Evolutionary conservation across 2,329 filamentous ascomycete genomes (phyloP).

Genomic region (Aquanectria penicillioides): DNA sequence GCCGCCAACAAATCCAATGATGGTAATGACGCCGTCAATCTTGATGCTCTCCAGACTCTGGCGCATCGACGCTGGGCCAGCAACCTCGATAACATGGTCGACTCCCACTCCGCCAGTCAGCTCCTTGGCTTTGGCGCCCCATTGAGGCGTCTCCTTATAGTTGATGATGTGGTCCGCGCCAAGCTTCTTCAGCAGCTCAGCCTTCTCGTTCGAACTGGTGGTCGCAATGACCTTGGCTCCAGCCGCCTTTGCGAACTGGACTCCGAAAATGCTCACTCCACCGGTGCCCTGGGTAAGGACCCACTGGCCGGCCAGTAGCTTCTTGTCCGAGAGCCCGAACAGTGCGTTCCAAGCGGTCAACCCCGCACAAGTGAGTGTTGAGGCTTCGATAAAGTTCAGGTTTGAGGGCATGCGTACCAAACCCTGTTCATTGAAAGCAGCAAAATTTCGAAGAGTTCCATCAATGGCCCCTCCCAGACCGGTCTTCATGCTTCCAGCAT

Average conservation of each 20-base stretch:
- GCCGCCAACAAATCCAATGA: constrained; percentile 51
- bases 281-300: constrained; percentile 78
- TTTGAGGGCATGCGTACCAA: constrained; percentile 71
- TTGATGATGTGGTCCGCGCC: constrained; percentile 62
- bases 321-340: constrained; percentile 61
- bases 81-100: constrained; percentile 60
- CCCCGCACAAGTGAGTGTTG: constrained; percentile 68
- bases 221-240: constrained; percentile 61
- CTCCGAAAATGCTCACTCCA: constrained; percentile 72
- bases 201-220: constrained; percentile 58
- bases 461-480: constrained; percentile 76
- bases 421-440: constrained; percentile 73
- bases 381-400: constrained; percentile 62
- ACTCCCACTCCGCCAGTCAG: constrained; percentile 57
- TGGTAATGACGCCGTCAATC: constrained; percentile 57
- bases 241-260: constrained; percentile 65
- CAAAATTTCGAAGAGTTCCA: constrained; percentile 75
- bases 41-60: constrained; percentile 58
- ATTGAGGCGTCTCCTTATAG: constrained; percentile 57
- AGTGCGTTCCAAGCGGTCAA: constrained; percentile 75
- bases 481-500: constrained; percentile 49
- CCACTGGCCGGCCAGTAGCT: constrained; percentile 62
- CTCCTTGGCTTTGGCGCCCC: constrained; percentile 56
- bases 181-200: constrained; percentile 53
- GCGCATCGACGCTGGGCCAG: constrained; percentile 53